Base-by-base conservation (phyloP, 495 filamentous ascomycete species). In the Podospora pseudoanserina region DNA sequence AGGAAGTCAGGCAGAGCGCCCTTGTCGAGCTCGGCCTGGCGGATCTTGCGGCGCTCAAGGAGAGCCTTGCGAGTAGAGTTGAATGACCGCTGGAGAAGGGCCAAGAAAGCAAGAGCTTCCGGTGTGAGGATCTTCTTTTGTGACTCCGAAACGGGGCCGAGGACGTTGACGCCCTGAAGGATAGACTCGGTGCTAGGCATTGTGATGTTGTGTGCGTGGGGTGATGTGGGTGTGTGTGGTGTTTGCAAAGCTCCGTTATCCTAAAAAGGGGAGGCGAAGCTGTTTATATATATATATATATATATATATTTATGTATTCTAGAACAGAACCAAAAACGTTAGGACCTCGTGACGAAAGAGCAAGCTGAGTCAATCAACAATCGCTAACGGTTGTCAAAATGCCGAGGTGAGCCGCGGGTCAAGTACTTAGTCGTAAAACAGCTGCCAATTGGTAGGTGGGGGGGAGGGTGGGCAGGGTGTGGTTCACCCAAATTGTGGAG, bases 21-120 rank as follows among this genome's bases (percentile, higher is more conserved):
- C 78, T 90, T 92, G 82, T 99, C 96, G 69, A 98, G 89, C 84
- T 97, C 93, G 67, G 91, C 91, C 84, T 99, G 95, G 77, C 96
- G 92, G 70, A 89, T 81, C 72, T 89, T 83, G 65, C 95, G 92
- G 73, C 93, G 90, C 78, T 97, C 88, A 26, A 99, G 87, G 55
- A 99, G 88, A 26, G 89, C 85, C 80, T 97, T 97, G 80, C 95
- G 92, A 55, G 89, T 96, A 56, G 78, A 77, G 79, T 98, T 97
- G 88, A 98, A 99, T 54, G 92, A 90, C 71, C 94, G 90, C 80
- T 99, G 95, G 67, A 99, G 87, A 69, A 97, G 88, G 49, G 94
- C 92, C 23, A 99, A 86, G 84, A 98, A 99, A 68, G 92, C 92
- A 67, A 91, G 90, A 32, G 94, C 96, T 53, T 96, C 88, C 71